Percentiles rank a stretch among this genome's conserved stretches.
phyloP scores from a whole-genome alignment of 257 asterid species.

The Coffea canephora region DNA sequence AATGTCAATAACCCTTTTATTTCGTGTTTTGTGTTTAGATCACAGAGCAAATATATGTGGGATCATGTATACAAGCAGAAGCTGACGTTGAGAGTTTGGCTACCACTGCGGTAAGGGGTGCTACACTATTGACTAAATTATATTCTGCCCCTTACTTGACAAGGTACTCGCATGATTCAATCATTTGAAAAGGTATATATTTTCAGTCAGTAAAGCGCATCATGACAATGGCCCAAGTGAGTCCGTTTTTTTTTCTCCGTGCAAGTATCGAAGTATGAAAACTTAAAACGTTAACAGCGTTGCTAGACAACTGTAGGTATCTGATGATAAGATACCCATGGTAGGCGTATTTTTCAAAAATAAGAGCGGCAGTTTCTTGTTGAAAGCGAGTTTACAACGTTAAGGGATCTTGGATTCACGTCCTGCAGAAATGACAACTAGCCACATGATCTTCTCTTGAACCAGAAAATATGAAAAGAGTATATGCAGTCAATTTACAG shows the following conservation, averaged over 20 bases:
- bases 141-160: neutral
- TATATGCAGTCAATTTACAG: neutral
- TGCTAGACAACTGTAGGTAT: too few species aligned
- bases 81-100: slow-evolving; percentile 70
- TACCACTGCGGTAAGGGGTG: slow-evolving; percentile 53
- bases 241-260: too few species aligned
- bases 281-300: too few species aligned
- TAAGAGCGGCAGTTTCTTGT: too few species aligned
- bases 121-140: slow-evolving; percentile 6
- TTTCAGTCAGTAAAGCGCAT: neutral
- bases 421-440: too few species aligned
- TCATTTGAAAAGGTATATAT: neutral
- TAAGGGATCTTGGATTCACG: too few species aligned
- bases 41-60: slow-evolving; percentile 93
- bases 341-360: too few species aligned
- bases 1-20: neutral
- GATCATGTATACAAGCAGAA: slow-evolving; percentile 88
- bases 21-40: slow-evolving; percentile 45
- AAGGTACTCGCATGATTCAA: neutral
- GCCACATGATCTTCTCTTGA: neutral
- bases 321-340: too few species aligned
- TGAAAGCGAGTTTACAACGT: too few species aligned
- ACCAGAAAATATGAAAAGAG: neutral
- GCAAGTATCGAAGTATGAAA: too few species aligned
- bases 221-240: too few species aligned